Base-by-base conservation (phyloP, 768 basidiomycete genomes). In the Suillus fuscotomentosus region DNA sequence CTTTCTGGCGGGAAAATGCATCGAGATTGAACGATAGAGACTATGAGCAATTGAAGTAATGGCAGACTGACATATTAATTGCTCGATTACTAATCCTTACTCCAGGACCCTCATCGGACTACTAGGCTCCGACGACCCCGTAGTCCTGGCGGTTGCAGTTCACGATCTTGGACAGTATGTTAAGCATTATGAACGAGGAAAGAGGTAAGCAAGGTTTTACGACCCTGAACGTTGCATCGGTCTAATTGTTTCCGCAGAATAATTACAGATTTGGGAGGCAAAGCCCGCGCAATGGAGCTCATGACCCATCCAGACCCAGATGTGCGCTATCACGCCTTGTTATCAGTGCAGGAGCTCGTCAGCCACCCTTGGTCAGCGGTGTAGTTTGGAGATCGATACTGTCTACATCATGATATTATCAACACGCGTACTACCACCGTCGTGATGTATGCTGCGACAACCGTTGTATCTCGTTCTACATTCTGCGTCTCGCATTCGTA, bases 1-100 rank as follows among this genome's bases (percentile, higher is more conserved):
- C 94, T 42, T 99, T 99, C 80, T 99, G 97, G 97, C 93, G 91
- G 72, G 95, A 96, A 80, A 98, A 99, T 72, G 95, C 92, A 5
- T 78, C 81, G 8, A 94, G 87, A 72, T 78, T 99, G 50, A 93
- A 95, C 68, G 95, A 98, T 66, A 87, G 85, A 61, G 90, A 94
- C 71, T 84, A 89, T 68, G 87, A 90, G 70, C 90, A 93, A 65
- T 82, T 99, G 64, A 95, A 91, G 97, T 95, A 65, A 56, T 80
- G 68, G 61, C 66, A 38, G 17, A 22, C 3, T 11, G 34, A 53
- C 31, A 54, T 38, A 36, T 41, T 27, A 22, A 17, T 48, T 60
- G 48, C 24, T 20, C 4, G n/a, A 11, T 27, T n/a, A 36, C 60
- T 65, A 54, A 55, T 31, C 7, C 17, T n/a, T 50, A 10, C 51